phyloP scores from a whole-genome alignment of 1,284 basidiomycete genomes.

The Trichosporon ovoides region DNA sequence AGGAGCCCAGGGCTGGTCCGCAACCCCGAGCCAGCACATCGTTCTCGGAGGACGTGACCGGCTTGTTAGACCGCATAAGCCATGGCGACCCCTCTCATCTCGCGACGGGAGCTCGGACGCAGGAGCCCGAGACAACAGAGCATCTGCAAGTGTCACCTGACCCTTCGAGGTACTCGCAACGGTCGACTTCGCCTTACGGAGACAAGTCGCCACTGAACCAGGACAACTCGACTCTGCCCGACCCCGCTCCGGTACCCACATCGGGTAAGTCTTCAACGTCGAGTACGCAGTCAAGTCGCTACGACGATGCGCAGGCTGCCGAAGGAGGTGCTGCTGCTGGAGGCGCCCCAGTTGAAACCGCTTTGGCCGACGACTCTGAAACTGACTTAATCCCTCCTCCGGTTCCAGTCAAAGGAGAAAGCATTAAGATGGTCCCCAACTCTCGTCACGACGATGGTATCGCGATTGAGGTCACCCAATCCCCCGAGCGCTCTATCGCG shows the following conservation, averaged over 20 bases:
- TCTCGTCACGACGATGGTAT: not conserved
- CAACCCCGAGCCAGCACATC: slow-evolving; percentile 12
- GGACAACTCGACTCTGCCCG: not conserved
- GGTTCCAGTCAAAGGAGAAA: not conserved
- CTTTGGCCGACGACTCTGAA: not conserved
- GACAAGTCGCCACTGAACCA: slow-evolving; percentile 3
- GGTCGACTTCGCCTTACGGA: slow-evolving; percentile 5
- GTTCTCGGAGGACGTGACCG: slow-evolving; percentile 40
- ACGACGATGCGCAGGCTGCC: slow-evolving; percentile 2
- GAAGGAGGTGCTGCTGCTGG: not conserved
- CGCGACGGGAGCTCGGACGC: not conserved
- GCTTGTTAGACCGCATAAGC: slow-evolving; percentile 18
- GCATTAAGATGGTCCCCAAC: not conserved
- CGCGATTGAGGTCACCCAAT: slow-evolving; percentile 16
- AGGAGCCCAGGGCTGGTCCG: not conserved
- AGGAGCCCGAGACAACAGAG: slow-evolving; percentile 13
- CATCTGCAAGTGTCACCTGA: slow-evolving; percentile 18
- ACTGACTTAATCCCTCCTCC: not conserved
- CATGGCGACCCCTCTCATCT: slow-evolving; percentile 11
- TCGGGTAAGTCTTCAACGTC: not conserved
- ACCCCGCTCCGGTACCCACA: not conserved
- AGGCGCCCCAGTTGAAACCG: not conserved
- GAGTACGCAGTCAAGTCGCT: not conserved
- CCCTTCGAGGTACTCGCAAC: not conserved
- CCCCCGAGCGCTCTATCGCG: slow-evolving; percentile 10